phyloP scores from a whole-genome alignment of 208 protist species.

The Trichomonas vaginalis region DNA sequence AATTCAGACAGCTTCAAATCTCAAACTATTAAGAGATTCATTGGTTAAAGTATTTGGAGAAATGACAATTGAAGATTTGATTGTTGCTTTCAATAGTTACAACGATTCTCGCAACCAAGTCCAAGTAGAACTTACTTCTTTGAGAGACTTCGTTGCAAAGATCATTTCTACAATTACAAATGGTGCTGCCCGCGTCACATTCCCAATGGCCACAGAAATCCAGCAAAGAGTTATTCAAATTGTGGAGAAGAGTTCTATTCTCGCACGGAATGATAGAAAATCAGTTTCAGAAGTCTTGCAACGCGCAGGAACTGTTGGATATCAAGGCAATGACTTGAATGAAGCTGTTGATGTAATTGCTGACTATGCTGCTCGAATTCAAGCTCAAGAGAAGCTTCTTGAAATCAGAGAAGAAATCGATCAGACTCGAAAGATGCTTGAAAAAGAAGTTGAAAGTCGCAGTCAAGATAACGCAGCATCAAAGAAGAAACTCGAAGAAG shows the following conservation, averaged over 20 bases:
- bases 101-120: not conserved
- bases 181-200: not conserved
- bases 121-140: not conserved
- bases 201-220: not conserved
- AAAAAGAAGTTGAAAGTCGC: not conserved
- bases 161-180: not conserved
- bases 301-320: not conserved
- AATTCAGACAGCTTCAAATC: not conserved
- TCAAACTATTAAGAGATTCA: not conserved
- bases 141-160: not conserved
- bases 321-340: not conserved
- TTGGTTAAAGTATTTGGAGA: not conserved
- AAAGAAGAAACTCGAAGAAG: not conserved
- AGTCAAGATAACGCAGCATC: not conserved
- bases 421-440: not conserved
- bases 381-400: not conserved
- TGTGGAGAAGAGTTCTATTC: not conserved
- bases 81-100: not conserved
- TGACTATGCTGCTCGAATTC: not conserved
- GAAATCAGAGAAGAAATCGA: not conserved
- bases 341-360: not conserved
- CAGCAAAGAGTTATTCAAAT: not conserved
- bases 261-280: not conserved
- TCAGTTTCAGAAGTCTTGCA: not conserved
- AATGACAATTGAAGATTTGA: not conserved